Evolutionary conservation across 345 rosid species (phyloP), one percentile per base, ranked within the genome.

Genomic region (Populus simonii): DNA sequence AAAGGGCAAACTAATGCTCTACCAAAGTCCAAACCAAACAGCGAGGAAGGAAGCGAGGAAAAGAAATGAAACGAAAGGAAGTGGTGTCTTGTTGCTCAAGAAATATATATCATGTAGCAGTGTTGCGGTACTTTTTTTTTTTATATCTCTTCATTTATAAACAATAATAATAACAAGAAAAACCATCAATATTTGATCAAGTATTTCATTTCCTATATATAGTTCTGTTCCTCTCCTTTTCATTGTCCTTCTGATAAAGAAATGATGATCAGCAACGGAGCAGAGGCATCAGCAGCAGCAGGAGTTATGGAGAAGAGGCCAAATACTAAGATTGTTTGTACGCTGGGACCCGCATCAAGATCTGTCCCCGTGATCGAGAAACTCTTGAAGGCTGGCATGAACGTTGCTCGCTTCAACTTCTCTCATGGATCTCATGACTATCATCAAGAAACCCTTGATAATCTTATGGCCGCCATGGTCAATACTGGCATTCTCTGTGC

Each of bases 391-490:
- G 99, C 94, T 4, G 99, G 99, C 78, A 95, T 95, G 83, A 83
- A 83, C 75, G 83, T 83, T 6, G 85, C 85, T 27, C 82, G 85
- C 66, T 83, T 83, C 75, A 95, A 95, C 86, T 95, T 95, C 85
- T 95, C 99, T 6, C 99, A 95, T 75, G 98, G 99, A 83, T 92
- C 99, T 75, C 98, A 95, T 68, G 92, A 83, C 23, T 95, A 95
- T 55, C 99, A 95, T 66, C 97, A 90, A 70, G 98, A 95, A 86
- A 95, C 99, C 53, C 98, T 95, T 53, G 88, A 93, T 65, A 93
- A 95, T 69, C 99, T 95, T 78, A 88, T 84, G 66, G 75, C 89
- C 57, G 98, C 92, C 82, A 95, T 92, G 99, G 79, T 76, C 79
- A 95, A 88, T 78, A 95, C 98, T 73, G 97, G 97, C 18, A 90